These are phyloP conservation scores for Microbotryomycetes sp. DNA, from an alignment of 1,284 basidiomycete genomes.

Conservation along the genomic window DNA sequence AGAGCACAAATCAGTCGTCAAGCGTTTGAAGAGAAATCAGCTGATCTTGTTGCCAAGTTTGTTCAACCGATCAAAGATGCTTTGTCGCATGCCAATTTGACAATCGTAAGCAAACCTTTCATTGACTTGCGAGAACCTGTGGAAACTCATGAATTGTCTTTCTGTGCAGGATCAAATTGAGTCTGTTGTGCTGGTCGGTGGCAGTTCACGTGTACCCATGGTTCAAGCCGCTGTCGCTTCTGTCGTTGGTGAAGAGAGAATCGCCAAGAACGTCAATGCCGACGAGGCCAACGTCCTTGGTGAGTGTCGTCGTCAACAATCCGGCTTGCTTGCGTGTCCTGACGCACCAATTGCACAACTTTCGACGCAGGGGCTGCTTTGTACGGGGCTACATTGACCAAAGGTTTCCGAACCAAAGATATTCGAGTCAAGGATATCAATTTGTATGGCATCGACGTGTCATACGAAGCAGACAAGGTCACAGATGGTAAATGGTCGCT, in stretches of 20 bases:
- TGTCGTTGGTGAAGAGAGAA: conserved; percentile 69
- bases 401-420: conserved; percentile 92
- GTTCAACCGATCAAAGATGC: conserved; percentile 71
- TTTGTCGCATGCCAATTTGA: conserved; percentile 60
- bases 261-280: conserved; percentile 90
- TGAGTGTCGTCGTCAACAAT: conserved; percentile 26
- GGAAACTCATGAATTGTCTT: neutral
- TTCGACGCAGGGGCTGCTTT: conserved; percentile 66
- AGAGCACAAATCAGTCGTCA: conserved; percentile 66
- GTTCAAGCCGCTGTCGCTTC: conserved; percentile 73
- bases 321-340: neutral
- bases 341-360: neutral
- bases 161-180: conserved; percentile 59
- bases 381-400: conserved; percentile 79
- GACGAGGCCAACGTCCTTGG: conserved; percentile 95
- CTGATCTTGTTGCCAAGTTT: conserved; percentile 51
- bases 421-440: conserved; percentile 74
- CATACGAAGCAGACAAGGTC: conserved; percentile 59
- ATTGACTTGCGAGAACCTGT: conserved; percentile 12
- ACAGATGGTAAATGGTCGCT: conserved; percentile 18
- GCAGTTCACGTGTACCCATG: conserved; percentile 83
- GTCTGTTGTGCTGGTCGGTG: conserved; percentile 87
- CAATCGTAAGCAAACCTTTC: conserved; percentile 48
- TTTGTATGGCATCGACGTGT: conserved; percentile 64
- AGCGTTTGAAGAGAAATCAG: conserved; percentile 66